Base-by-base conservation (phyloP, 352 stramenopile genomes). In the Albugo laibachii region DNA sequence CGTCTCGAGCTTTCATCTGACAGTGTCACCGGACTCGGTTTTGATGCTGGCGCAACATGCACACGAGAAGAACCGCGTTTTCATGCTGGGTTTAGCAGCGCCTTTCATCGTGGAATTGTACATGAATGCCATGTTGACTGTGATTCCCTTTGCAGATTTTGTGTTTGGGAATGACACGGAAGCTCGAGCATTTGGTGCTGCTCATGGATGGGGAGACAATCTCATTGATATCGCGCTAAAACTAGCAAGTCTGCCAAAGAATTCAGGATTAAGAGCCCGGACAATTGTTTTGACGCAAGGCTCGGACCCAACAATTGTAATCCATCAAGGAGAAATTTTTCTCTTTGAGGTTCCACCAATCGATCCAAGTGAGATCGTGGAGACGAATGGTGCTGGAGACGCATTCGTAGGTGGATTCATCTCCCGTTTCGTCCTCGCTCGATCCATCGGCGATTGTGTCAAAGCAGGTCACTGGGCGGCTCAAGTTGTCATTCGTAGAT, bases 101-200 rank as follows among this genome's bases (percentile, higher is more conserved):
- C 94, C 94, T 4, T 99, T 99, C 69, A 89, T 99, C 53, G 83
- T 98, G 42, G 82, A 98, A 61, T 97, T 92, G 56, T 99, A 99
- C 71, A 94, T 84, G 50, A 93, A 98, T 58, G 83, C 94, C 50
- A 65, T 99, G 39, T 80, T 95, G 59, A 74, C 75, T n/a, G 81
- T 78, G 13, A 69, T 99, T 53, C 68, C 80, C 37, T 98, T 94
- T 74, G 91, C 91, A 37, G 95, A 99, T 69, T 98, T 94, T 63
- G 77, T 99, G 31, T 99, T 99, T 58, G 93, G 89, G 38, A 99
- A 99, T 62, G 95, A 99, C 69, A 96, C 68, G 60, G 95, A 99
- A 66, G 95, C 95, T 39, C 82, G 75, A 43, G 76, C 89, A n/a
- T 96, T 98, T 60, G 88, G 80, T 47, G 79, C 92, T 50, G 78